A percentile compares a stretch with the other conserved stretches of the same genome.
Conservation (phyloP, 768 basidiomycete genomes). For the Dioszegia aurantiaca region DNA sequence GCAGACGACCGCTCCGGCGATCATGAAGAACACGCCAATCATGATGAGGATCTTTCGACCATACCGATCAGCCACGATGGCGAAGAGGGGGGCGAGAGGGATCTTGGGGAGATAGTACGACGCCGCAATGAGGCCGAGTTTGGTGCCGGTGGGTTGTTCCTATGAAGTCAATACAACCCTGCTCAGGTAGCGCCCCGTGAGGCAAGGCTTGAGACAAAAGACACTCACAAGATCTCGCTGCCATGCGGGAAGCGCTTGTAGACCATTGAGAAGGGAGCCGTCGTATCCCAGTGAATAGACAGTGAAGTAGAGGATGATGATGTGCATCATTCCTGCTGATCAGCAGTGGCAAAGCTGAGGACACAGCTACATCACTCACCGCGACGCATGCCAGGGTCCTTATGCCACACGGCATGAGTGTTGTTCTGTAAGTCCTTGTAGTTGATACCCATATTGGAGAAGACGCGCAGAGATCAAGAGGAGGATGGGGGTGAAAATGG, state of each 20-base stretch:
- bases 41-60: constrained; percentile 20
- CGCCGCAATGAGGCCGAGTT: constrained; percentile 32
- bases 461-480: neutral
- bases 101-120: constrained; percentile 30
- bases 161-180: too few species aligned
- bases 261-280: constrained; percentile 36
- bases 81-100: constrained; percentile 19
- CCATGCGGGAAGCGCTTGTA: constrained; percentile 32
- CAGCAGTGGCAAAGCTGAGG: constrained; percentile 11
- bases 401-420: constrained; percentile 24
- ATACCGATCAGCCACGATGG: constrained; percentile 19
- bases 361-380: constrained; percentile 14
- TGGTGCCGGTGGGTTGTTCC: constrained; percentile 23
- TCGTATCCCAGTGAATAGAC: constrained; percentile 31
- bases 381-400: constrained; percentile 26
- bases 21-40: constrained; percentile 29
- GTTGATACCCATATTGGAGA: constrained; percentile 4
- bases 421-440: constrained; percentile 19
- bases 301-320: constrained; percentile 11
- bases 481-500: neutral
- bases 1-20: constrained; percentile 22
- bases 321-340: constrained; percentile 10
- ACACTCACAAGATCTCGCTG: constrained; percentile 20
- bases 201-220: neutral
- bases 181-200: constrained; percentile 19